Percentiles rank a stretch among this genome's conserved stretches.
These are phyloP conservation scores for Ophiostoma fasciatum DNA, from an alignment of 2,329 filamentous ascomycete species.

Conservation along the genomic window DNA sequence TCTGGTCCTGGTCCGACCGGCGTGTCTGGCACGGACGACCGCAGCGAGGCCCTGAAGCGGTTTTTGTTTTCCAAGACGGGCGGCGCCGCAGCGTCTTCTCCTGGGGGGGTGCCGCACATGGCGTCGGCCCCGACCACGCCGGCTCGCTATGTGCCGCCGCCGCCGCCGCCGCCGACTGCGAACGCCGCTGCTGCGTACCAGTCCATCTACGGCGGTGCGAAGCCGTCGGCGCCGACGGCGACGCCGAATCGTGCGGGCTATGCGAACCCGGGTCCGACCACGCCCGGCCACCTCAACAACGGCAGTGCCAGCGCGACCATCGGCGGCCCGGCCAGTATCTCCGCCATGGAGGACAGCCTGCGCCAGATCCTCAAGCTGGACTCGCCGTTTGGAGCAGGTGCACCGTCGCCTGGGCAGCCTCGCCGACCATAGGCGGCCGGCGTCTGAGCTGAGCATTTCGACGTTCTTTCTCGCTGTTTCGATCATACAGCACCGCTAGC, in stretches of 20 bases:
- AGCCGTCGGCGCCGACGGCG: constrained; percentile 3
- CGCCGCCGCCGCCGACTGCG: neutral
- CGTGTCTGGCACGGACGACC: constrained; percentile 16
- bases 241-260: constrained; percentile 1
- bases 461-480: neutral
- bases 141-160: neutral
- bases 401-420: neutral
- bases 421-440: neutral
- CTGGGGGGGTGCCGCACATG: neutral
- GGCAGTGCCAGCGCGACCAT: constrained; percentile 5
- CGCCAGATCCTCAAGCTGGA: constrained; percentile 34
- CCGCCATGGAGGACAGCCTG: constrained; percentile 38
- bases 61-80: constrained; percentile 32
- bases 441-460: too few relatives aligned
- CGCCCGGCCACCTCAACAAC: neutral
- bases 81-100: constrained; percentile 1
- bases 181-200: constrained; percentile 6
- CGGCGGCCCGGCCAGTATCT: constrained; percentile 20
- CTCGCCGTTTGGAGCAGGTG: constrained; percentile 8
- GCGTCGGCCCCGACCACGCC: neutral
- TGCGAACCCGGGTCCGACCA: neutral
- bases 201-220: constrained; percentile 6
- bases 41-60: constrained; percentile 39
- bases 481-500: neutral
- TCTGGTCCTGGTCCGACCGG: constrained; percentile 1